Conservation (phyloP, 495 filamentous ascomycete species). For the Aspergillus funiculosus region DNA sequence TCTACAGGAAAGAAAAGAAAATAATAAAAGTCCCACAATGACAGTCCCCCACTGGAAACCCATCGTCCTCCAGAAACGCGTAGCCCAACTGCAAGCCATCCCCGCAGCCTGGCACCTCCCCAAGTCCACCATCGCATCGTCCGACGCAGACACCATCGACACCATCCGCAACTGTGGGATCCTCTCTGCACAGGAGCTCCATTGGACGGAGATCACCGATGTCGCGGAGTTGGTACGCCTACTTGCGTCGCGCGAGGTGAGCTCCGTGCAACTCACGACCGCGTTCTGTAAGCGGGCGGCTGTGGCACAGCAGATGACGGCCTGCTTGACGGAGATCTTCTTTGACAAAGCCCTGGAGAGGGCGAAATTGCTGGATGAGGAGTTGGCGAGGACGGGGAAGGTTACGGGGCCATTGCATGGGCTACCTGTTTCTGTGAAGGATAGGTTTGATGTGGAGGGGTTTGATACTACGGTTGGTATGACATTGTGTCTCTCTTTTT, state of each 20-base stretch:
- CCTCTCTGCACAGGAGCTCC: constrained; percentile 42
- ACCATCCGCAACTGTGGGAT: constrained; percentile 26
- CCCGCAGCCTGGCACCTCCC: constrained; percentile 31
- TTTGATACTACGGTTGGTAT: constrained; percentile 44
- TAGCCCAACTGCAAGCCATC: constrained; percentile 28
- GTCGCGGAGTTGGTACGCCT: constrained; percentile 37
- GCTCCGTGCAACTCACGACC: constrained; percentile 42
- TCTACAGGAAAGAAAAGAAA: not conserved
- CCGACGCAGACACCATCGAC: constrained; percentile 15
- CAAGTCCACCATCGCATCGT: not conserved
- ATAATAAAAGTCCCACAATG: constrained; percentile 8
- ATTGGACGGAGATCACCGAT: constrained; percentile 46
- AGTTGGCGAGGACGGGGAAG: constrained; percentile 34
- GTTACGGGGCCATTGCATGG: constrained; percentile 60
- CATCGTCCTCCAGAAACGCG: constrained; percentile 12
- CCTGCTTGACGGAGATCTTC: constrained; percentile 63
- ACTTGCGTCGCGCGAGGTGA: constrained; percentile 41
- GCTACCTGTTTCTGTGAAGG: constrained; percentile 63
- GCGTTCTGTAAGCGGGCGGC: constrained; percentile 57
- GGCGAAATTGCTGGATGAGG: constrained; percentile 39
- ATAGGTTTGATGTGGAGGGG: constrained; percentile 55
- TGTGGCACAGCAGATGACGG: constrained; percentile 52
- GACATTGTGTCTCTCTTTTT: constrained; percentile 1
- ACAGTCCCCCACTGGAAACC: constrained; percentile 16
- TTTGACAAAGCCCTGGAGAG: constrained; percentile 42